Evolutionary conservation across 2,329 filamentous ascomycete species (phyloP).

Genomic region (Malbranchea cinnamomea): DNA sequence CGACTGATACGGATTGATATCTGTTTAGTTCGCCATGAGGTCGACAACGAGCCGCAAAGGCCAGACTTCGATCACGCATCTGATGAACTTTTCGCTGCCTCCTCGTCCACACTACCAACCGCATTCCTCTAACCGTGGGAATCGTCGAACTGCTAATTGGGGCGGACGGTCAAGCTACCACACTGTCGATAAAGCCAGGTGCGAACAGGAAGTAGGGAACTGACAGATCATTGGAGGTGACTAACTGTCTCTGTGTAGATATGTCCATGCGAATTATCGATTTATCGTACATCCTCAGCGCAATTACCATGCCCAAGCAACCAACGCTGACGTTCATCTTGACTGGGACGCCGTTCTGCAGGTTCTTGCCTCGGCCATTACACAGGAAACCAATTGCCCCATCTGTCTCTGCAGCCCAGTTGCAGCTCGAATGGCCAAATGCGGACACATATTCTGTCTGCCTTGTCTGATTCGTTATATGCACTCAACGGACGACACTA

Average conservation of each 20-base stretch:
- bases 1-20: conserved; percentile 1
- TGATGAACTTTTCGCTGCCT: conserved; percentile 80
- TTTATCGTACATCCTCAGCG: conserved; percentile 80
- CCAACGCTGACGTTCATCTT: conserved; percentile 74
- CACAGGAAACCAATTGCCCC: conserved; percentile 76
- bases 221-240: no score
- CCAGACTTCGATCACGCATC: conserved; percentile 90
- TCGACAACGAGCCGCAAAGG: conserved; percentile 61
- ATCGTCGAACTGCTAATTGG: conserved; percentile 63
- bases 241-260: no score
- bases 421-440: conserved; percentile 90
- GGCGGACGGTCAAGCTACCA: conserved; percentile 81
- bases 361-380: conserved; percentile 77
- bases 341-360: conserved; percentile 88
- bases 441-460: conserved; percentile 92
- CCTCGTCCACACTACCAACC: conserved; percentile 51
- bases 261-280: conserved; percentile 91
- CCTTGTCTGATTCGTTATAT: conserved; percentile 91
- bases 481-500: conserved; percentile 64
- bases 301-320: conserved; percentile 64
- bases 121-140: conserved; percentile 38
- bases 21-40: conserved; percentile 42
- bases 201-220: no score
- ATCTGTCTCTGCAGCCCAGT: conserved; percentile 90
- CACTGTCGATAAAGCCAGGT: conserved; percentile 78